Percentiles rank a stretch among this genome's conserved stretches.
Conservation (phyloP, 352 stramenopile genomes). For the Pythium grandisporangium region DNA sequence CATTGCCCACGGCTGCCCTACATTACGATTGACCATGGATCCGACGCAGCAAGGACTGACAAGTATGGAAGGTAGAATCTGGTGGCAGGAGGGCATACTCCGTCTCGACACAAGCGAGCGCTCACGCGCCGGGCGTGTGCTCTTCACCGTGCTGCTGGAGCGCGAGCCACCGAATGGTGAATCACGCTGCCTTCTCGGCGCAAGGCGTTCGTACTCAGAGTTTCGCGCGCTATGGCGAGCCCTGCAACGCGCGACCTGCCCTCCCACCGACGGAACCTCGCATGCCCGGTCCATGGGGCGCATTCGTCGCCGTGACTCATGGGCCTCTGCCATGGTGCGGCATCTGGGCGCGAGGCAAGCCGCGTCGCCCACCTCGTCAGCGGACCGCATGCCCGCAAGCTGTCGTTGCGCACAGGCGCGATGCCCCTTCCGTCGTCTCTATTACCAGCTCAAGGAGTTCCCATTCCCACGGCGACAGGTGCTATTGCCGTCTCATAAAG, state of each 20-base stretch:
- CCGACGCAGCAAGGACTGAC: background rate
- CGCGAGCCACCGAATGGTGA: background rate
- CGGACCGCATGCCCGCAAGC: no score
- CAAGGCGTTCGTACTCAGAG: constrained; percentile 38
- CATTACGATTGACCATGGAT: background rate
- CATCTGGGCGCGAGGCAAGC: background rate
- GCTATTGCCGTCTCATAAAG: constrained; percentile 22
- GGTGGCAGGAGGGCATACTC: constrained; percentile 35
- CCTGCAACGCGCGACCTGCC: constrained; percentile 27
- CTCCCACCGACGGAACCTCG: constrained; percentile 3
- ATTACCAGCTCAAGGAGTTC: constrained; percentile 33
- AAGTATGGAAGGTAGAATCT: no score
- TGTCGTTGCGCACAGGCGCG: constrained; percentile 33
- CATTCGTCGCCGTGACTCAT: background rate
- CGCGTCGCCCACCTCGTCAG: background rate
- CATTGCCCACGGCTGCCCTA: background rate
- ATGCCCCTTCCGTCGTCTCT: constrained; percentile 34
- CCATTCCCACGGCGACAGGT: constrained; percentile 47
- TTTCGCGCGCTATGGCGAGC: constrained; percentile 48
- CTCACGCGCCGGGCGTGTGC: constrained; percentile 21
- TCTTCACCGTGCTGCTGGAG: constrained; percentile 30
- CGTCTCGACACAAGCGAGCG: constrained; percentile 28
- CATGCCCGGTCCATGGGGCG: background rate
- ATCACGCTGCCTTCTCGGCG: background rate
- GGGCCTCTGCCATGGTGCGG: background rate